Evolutionary conservation across 768 basidiomycete genomes (phyloP), one percentile per base, ranked within the genome.

Genomic region (Russula sp.): DNA sequence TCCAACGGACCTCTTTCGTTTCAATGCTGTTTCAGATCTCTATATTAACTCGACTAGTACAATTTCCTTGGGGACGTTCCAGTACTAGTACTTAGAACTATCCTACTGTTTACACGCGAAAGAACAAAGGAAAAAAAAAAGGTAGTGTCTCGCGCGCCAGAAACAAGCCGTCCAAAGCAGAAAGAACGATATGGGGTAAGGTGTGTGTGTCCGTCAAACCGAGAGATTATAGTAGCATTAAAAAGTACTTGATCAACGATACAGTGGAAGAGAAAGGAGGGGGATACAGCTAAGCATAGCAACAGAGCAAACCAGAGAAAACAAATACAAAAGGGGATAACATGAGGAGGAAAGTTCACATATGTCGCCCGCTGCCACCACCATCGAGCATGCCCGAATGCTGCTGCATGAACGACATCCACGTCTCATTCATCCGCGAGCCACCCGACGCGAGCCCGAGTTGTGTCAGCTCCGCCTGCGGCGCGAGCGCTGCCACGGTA

Each of bases 321-420:
- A 49, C 35, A 40, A 40, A 44, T 18, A 51, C 11, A n/a, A 42
- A 32, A 40, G 20, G 34, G 10, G 11, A 32, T 6, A n/a, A 34
- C 31, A 14, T 5, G 2, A 2, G 40, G 42, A 37, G 31, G 32
- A 32, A 48, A n/a, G 32, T 45, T 57, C 18, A 52, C 22, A 54
- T 14, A 22, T 47, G 56, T 47, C 40, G 44, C 34, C 35, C 35
- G 14, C 27, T 45, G 18, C 44, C 44, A 18, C 27, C 40, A 9
- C 66, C 67, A 62, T 76, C 77, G 37, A 80, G 70, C 64, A 77
- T 75, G 2, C 83, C 81, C 8, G 80, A 81, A 59, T 84, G 80
- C 27, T 84, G 81, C 31, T 80, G 79, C 82, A 86, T 82, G 68
- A 86, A 85, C 34, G 79, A 80, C 59, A 79, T 79, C 84, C 84